Evolutionary conservation across 2,329 filamentous ascomycete genomes (phyloP).

Genomic region (Emmonsiellopsis sp.): DNA sequence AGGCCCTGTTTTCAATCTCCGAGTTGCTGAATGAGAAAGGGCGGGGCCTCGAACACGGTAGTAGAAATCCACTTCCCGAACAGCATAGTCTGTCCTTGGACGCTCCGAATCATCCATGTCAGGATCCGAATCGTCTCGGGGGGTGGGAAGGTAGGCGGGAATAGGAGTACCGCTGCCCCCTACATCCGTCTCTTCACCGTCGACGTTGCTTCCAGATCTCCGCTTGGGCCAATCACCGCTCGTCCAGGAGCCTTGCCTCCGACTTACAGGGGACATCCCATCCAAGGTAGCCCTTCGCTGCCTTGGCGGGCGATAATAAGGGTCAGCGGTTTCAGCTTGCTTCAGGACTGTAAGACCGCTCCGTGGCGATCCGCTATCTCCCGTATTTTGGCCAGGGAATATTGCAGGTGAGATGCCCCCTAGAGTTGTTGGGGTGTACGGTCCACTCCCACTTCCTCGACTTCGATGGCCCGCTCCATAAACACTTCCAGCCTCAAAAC

Average conservation of each 20-base stretch:
- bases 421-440: conserved; percentile 62
- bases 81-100: conserved; percentile 74
- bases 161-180: conserved; percentile 40
- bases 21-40: conserved; percentile 67
- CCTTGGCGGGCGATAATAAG: conserved; percentile 81
- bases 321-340: conserved; percentile 53
- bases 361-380: conserved; percentile 33
- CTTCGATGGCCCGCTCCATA: conserved; percentile 37
- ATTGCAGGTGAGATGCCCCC: conserved; percentile 55
- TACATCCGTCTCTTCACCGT: conserved; percentile 25
- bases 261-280: conserved; percentile 30
- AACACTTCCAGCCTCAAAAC: conserved; percentile 44
- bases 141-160: conserved; percentile 44
- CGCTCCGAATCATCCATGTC: conserved; percentile 33
- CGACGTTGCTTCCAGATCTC: conserved; percentile 25
- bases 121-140: conserved; percentile 46
- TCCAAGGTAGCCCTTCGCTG: conserved; percentile 57
- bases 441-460: conserved; percentile 51
- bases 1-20: conserved; percentile 85
- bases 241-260: conserved; percentile 36
- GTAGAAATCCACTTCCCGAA: conserved; percentile 93
- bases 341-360: conserved; percentile 36
- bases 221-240: conserved; percentile 39
- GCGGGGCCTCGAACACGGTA: conserved; percentile 87
- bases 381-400: conserved; percentile 44